Percentiles rank a stretch among this genome's conserved stretches.
These are phyloP conservation scores for Phytopythium litorale DNA, from an alignment of 352 stramenopile species.

Conservation along the genomic window DNA sequence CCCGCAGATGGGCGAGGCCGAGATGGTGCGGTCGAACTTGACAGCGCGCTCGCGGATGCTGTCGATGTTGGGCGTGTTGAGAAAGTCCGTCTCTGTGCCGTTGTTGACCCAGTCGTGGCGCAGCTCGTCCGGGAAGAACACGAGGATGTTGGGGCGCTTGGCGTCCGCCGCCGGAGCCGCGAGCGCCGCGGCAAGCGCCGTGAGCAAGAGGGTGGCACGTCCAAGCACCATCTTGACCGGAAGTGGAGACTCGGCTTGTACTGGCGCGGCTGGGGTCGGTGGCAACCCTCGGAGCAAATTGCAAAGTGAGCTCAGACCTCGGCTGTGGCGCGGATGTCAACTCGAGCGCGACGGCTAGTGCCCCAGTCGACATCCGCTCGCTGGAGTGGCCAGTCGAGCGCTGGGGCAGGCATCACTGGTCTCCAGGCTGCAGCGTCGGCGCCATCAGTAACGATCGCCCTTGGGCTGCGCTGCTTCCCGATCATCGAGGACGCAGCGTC, in stretches of 20 bases:
- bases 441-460: neutral
- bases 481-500: too few species aligned
- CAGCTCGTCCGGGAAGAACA: conserved; percentile 31
- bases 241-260: neutral
- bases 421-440: neutral
- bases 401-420: too few species aligned
- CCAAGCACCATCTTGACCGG: conserved; percentile 1
- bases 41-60: conserved; percentile 23
- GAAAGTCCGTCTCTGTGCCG: conserved; percentile 25
- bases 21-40: conserved; percentile 28
- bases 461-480: neutral
- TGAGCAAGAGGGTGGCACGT: neutral
- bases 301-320: too few species aligned
- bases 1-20: conserved; percentile 21
- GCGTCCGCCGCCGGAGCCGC: neutral
- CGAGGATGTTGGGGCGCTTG: conserved; percentile 25
- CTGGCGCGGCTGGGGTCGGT: neutral
- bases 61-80: conserved; percentile 28
- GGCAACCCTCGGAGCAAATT: neutral
- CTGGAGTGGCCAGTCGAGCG: too few species aligned
- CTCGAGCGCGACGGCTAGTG: too few species aligned
- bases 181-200: neutral
- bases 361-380: too few species aligned
- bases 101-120: conserved; percentile 35
- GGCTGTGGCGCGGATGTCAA: too few species aligned